Evolutionary conservation across 1,284 basidiomycete species (phyloP).

Genomic region (Pascua guehoae): DNA sequence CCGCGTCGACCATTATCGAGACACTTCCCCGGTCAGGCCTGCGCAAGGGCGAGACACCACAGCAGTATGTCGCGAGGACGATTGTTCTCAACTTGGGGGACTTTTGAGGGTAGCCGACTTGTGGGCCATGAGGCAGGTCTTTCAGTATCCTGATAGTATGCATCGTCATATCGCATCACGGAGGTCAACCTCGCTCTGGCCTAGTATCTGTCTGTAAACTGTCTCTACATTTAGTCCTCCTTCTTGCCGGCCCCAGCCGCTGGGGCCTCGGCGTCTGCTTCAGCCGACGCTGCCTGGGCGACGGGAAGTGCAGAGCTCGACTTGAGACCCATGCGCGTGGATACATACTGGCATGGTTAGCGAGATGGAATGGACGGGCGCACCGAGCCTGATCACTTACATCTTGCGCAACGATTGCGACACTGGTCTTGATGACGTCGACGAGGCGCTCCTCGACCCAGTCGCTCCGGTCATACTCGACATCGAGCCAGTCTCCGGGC

Average conservation of each 20-base stretch:
- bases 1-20: constrained; percentile 4
- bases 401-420: constrained; percentile 83
- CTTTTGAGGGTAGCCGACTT: constrained; percentile 29
- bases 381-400: constrained; percentile 27
- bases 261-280: not conserved
- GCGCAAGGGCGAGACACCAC: constrained; percentile 42
- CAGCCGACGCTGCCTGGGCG: not conserved
- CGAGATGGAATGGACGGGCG: no score
- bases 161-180: not conserved
- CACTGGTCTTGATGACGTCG: constrained; percentile 71
- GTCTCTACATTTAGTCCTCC: not conserved
- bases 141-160: not conserved
- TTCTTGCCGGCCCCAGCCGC: not conserved
- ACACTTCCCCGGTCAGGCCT: constrained; percentile 27
- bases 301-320: constrained; percentile 3
- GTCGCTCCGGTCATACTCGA: constrained; percentile 80
- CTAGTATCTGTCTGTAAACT: not conserved
- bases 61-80: constrained; percentile 46
- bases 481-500: constrained; percentile 72
- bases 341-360: constrained; percentile 37
- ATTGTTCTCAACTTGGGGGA: constrained; percentile 51
- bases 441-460: constrained; percentile 94
- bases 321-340: constrained; percentile 48
- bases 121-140: no score
- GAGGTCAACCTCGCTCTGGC: no score